Conservation (phyloP, 108 stramenopile species). For the Cyclotella kingstonii region DNA sequence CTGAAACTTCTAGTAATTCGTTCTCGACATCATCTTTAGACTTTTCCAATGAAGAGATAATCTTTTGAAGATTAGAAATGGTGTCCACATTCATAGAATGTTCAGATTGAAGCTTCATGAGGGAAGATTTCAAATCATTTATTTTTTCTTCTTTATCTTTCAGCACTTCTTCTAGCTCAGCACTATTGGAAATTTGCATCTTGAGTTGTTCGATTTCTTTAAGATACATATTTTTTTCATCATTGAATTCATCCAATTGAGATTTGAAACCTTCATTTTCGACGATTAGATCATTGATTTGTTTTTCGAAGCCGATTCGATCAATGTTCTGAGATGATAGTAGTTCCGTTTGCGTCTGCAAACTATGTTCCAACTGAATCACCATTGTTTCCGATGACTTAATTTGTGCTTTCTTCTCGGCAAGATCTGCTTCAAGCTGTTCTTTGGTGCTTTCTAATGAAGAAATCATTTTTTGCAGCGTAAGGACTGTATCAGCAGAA, state of each 20-base stretch:
- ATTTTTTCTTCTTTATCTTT: constrained; percentile 2
- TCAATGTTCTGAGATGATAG: neutral
- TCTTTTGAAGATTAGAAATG: constrained; percentile 19
- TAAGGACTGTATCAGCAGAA: constrained; percentile 9
- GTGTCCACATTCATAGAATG: constrained; percentile 9
- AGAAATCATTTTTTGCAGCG: constrained; percentile 14
- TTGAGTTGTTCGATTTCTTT: too few relatives aligned
- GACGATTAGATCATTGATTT: too few relatives aligned
- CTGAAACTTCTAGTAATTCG: constrained; percentile 19
- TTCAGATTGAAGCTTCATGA: constrained; percentile 5
- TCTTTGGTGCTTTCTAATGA: constrained; percentile 6
- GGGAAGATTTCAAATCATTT: neutral
- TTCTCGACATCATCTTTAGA: constrained; percentile 19
- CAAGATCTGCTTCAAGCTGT: neutral
- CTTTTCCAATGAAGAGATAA: constrained; percentile 19
- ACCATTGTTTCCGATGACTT: constrained; percentile 3
- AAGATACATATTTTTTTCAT: too few relatives aligned
- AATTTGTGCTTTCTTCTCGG: constrained; percentile 1
- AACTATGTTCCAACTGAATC: constrained; percentile 1
- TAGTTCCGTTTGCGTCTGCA: constrained; percentile 1
- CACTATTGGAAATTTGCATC: neutral
- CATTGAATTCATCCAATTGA: too few relatives aligned
- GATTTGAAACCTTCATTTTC: too few relatives aligned
- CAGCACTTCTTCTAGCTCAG: too few relatives aligned
- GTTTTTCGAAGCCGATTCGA: too few relatives aligned